Evolutionary conservation across 495 filamentous ascomycete genomes (phyloP).

Genomic region (Umbilicaria muhlenbergii): DNA sequence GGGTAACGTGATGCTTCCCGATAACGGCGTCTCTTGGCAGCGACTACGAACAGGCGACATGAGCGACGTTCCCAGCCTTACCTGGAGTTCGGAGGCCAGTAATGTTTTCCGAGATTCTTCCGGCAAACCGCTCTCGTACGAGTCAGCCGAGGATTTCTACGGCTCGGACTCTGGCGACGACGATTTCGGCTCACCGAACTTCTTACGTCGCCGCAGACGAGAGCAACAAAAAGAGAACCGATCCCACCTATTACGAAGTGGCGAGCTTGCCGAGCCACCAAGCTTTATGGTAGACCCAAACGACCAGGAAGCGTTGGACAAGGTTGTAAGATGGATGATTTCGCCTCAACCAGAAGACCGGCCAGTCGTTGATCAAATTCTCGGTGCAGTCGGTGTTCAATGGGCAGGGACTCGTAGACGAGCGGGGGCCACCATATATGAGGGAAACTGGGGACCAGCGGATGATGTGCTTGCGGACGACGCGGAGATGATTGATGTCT

Average conservation of each 20-base stretch:
- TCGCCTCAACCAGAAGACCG: constrained; percentile 54
- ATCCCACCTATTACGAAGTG: constrained; percentile 27
- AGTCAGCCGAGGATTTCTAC: constrained; percentile 35
- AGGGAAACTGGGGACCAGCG: constrained; percentile 88
- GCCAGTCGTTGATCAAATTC: constrained; percentile 57
- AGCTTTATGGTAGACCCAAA: constrained; percentile 65
- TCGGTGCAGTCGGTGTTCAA: constrained; percentile 47
- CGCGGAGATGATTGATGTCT: constrained; percentile 61
- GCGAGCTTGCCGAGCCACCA: constrained; percentile 63
- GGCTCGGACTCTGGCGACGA: constrained; percentile 32
- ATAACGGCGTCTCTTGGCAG: constrained; percentile 82
- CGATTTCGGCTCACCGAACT: constrained; percentile 16
- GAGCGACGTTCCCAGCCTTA: constrained; percentile 69
- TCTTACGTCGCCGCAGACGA: constrained; percentile 9
- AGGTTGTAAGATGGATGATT: constrained; percentile 82
- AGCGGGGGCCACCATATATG: constrained; percentile 78
- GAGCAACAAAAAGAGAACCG: constrained; percentile 11
- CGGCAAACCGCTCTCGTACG: constrained; percentile 43
- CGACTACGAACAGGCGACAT: constrained; percentile 75
- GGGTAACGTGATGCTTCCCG: constrained; percentile 77
- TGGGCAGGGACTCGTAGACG: constrained; percentile 64
- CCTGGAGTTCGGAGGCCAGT: constrained; percentile 53
- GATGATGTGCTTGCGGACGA: constrained; percentile 55
- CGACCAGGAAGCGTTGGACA: constrained; percentile 60
- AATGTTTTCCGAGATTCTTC: constrained; percentile 54